Percentiles rank a stretch among this genome's conserved stretches.
Conservation (phyloP, 371 early-diverging fungal genomes). For the Syncephalastrum sp. region DNA sequence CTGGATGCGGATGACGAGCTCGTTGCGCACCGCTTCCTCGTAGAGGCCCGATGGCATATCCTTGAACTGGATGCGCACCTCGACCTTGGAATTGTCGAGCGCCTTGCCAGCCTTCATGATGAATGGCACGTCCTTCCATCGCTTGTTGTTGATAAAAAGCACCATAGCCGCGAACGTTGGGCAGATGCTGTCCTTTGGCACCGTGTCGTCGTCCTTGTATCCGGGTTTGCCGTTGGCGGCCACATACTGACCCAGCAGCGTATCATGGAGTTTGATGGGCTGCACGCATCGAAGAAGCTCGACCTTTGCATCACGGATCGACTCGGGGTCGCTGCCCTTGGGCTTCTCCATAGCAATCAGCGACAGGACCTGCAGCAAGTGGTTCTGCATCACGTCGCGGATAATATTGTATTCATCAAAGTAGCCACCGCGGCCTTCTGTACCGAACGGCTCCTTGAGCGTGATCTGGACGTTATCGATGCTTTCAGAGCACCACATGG, state of each 20-base stretch:
- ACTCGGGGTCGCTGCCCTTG: slow-evolving; percentile 79
- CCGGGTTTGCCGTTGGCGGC: slow-evolving; percentile 79
- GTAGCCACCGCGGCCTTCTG: slow-evolving; percentile 98
- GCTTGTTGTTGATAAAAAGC: slow-evolving; percentile 87
- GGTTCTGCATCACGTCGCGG: slow-evolving; percentile 99
- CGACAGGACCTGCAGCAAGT: slow-evolving; percentile 90
- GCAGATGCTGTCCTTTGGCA: slow-evolving; percentile 72
- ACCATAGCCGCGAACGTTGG: slow-evolving; percentile 94
- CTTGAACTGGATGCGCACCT: slow-evolving; percentile 94
- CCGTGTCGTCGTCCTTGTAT: slow-evolving; percentile 90
- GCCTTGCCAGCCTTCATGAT: slow-evolving; percentile 97
- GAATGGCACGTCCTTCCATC: slow-evolving; percentile 97
- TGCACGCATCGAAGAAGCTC: slow-evolving; percentile 81
- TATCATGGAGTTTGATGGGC: slow-evolving; percentile 76
- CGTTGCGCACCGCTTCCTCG: slow-evolving; percentile 79
- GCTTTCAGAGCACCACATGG: slow-evolving; percentile 85
- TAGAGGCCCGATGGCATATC: slow-evolving; percentile 83
- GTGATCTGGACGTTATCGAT: slow-evolving; percentile 95
- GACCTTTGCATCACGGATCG: slow-evolving; percentile 90
- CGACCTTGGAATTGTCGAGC: slow-evolving; percentile 88
- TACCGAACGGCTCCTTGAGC: slow-evolving; percentile 97
- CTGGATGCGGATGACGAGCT: slow-evolving; percentile 94
- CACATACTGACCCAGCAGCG: slow-evolving; percentile 89
- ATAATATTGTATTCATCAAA: slow-evolving; percentile 99
- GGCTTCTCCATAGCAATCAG: slow-evolving; percentile 94